These are phyloP conservation scores for Candida michaelii DNA, from an alignment of 805 yeast genomes.

Conservation along the genomic window DNA sequence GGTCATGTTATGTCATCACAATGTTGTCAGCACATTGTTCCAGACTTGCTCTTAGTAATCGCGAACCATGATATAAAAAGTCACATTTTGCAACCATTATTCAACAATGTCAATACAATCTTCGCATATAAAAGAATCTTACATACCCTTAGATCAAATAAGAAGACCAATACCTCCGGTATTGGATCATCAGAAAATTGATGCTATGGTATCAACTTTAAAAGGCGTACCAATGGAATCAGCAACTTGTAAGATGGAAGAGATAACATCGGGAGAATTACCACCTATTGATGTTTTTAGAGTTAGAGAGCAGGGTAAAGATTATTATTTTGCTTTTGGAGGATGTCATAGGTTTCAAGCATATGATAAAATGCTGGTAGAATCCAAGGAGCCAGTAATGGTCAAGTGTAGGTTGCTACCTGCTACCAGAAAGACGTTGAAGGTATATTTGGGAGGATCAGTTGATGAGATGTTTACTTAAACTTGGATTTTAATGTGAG, in stretches of 20 bases:
- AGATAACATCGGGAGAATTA: slow-evolving; percentile 58
- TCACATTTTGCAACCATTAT: slow-evolving; percentile 1
- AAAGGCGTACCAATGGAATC: slow-evolving; percentile 65
- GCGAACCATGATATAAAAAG: neutral
- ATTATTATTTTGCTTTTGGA: slow-evolving; percentile 78
- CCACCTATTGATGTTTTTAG: slow-evolving; percentile 82
- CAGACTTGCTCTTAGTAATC: slow-evolving; percentile 8
- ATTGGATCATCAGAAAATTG: slow-evolving; percentile 69
- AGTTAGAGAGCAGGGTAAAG: slow-evolving; percentile 61
- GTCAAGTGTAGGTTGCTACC: slow-evolving; percentile 77
- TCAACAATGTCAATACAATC: slow-evolving; percentile 68
- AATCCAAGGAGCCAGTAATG: slow-evolving; percentile 30
- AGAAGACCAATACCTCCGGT: slow-evolving; percentile 86
- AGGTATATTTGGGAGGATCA: slow-evolving; percentile 69
- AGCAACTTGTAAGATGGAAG: slow-evolving; percentile 53
- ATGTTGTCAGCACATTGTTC: neutral
- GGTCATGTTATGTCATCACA: too few species aligned
- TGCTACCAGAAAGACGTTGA: slow-evolving; percentile 66
- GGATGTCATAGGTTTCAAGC: slow-evolving; percentile 92
- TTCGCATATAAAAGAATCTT: slow-evolving; percentile 50
- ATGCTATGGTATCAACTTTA: slow-evolving; percentile 73
- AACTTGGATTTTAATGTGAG: too few species aligned
- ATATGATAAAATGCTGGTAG: slow-evolving; percentile 56
- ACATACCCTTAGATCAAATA: slow-evolving; percentile 66
- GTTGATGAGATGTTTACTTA: slow-evolving; percentile 47